Conservation (phyloP, 345 rosid genomes). For the Lumnitzera racemosa region DNA sequence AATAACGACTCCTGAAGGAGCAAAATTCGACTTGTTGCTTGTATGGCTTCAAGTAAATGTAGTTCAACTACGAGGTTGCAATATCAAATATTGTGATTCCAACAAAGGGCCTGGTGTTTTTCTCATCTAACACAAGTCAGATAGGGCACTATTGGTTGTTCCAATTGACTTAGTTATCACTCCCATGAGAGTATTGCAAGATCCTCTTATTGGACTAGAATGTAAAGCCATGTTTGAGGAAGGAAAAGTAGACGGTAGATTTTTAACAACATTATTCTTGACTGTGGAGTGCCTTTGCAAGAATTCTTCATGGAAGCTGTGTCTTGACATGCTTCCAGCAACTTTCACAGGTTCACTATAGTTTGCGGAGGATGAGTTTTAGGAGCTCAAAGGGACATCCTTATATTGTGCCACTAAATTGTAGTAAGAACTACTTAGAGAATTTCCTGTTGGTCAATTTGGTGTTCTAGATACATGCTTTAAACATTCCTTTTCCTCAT, state of each 20-base stretch:
- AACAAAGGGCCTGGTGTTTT: conserved; percentile 67
- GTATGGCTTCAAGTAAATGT: conserved; percentile 72
- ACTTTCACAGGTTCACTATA: conserved; percentile 76
- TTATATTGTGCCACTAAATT: conserved; percentile 65
- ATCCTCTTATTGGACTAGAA: conserved; percentile 77
- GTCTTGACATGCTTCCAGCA: conserved; percentile 84
- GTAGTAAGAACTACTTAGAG: conserved; percentile 69
- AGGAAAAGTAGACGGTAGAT: conserved; percentile 83
- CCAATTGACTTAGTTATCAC: conserved; percentile 82
- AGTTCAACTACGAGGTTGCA: conserved; percentile 65
- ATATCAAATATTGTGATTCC: conserved; percentile 44
- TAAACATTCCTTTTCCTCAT: conserved; percentile 86
- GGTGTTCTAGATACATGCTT: conserved; percentile 88
- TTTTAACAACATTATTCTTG: conserved; percentile 71
- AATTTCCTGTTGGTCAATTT: conserved; percentile 97
- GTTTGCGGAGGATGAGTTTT: conserved; percentile 74
- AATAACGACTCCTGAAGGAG: conserved; percentile 36
- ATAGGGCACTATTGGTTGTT: conserved; percentile 66
- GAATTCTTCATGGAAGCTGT: conserved; percentile 90
- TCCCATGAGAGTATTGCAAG: conserved; percentile 95
- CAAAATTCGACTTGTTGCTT: conserved; percentile 45
- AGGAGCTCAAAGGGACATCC: conserved; percentile 73
- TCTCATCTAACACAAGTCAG: conserved; percentile 30
- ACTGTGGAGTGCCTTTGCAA: conserved; percentile 67
- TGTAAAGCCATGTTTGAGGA: conserved; percentile 77